Conservation (phyloP, 2,329 filamentous ascomycete genomes). For the Paraphoma sp. region DNA sequence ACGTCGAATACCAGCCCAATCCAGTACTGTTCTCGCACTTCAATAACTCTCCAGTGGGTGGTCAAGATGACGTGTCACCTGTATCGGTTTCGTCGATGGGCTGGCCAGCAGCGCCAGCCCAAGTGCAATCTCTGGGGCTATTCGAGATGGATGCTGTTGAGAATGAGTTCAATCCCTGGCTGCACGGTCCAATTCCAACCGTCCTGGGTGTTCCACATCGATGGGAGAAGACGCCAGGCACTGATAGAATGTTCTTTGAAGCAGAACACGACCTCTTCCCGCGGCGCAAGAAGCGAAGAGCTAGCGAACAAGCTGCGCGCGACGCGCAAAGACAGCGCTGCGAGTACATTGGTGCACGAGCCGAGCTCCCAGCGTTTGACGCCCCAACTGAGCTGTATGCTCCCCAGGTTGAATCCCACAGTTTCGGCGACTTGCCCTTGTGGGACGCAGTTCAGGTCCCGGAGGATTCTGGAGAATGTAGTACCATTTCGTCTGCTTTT, state of each 20-base stretch:
- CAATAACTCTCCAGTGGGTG: neutral
- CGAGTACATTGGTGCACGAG: neutral
- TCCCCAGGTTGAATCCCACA: neutral
- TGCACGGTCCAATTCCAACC: neutral
- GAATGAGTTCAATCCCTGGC: neutral
- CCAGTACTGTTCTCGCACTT: neutral
- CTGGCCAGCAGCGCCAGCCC: neutral
- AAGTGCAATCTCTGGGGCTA: neutral
- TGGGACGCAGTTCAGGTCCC: neutral
- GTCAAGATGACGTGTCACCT: neutral
- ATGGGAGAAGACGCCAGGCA: neutral
- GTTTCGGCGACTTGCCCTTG: neutral
- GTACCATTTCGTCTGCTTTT: neutral
- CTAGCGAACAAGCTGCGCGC: neutral
- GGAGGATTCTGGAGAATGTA: neutral
- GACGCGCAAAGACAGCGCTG: neutral
- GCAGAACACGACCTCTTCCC: neutral
- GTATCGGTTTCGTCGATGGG: neutral
- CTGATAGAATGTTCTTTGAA: neutral
- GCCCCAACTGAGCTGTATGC: neutral
- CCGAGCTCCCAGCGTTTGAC: neutral
- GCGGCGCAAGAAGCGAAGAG: neutral
- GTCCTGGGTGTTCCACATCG: neutral
- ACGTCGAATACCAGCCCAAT: neutral
- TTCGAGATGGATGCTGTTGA: constrained; percentile 1